These are phyloP conservation scores for Talaromyces sp. DNA, from an alignment of 2,329 filamentous ascomycete species.

Conservation along the genomic window DNA sequence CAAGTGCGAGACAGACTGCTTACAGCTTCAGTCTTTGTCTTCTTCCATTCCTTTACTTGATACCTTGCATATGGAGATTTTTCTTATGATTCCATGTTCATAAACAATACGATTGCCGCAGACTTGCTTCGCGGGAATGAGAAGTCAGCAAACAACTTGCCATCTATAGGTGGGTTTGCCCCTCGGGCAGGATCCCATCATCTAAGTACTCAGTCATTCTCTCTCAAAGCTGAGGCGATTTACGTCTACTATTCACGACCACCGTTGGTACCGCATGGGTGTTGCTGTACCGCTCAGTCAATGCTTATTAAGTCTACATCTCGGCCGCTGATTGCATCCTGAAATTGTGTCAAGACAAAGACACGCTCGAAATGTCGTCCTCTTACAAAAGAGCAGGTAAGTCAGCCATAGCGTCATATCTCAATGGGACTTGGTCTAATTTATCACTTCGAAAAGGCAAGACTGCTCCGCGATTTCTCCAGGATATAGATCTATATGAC, in stretches of 20 bases:
- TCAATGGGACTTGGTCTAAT: conserved; percentile 20
- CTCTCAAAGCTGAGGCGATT: not conserved
- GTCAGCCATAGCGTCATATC: conserved; percentile 10
- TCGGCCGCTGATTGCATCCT: not conserved
- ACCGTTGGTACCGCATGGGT: not conserved
- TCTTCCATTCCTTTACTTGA: not conserved
- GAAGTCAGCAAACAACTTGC: not conserved
- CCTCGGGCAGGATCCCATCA: conserved; percentile 4
- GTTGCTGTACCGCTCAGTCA: not conserved
- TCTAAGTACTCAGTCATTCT: not conserved
- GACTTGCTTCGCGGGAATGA: not conserved
- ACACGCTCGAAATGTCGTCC: conserved; percentile 20
- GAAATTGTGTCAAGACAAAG: not conserved
- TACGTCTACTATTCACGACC: not conserved
- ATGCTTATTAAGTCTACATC: not conserved
- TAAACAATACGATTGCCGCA: not conserved
- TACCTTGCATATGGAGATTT: not conserved
- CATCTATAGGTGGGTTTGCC: conserved; percentile 11
- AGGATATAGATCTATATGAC: conserved; percentile 44
- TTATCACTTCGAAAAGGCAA: conserved; percentile 35
- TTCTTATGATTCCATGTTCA: not conserved
- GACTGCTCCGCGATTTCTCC: conserved; percentile 46
- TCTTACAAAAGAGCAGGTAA: conserved; percentile 29
- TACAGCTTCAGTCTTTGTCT: conserved; percentile 2
- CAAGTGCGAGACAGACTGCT: not conserved